Percentiles rank a stretch among this genome's conserved stretches.
Evolutionary conservation across 75 land plant genomes (phyloP).

Genomic region (Cunninghamia lanceolata): DNA sequence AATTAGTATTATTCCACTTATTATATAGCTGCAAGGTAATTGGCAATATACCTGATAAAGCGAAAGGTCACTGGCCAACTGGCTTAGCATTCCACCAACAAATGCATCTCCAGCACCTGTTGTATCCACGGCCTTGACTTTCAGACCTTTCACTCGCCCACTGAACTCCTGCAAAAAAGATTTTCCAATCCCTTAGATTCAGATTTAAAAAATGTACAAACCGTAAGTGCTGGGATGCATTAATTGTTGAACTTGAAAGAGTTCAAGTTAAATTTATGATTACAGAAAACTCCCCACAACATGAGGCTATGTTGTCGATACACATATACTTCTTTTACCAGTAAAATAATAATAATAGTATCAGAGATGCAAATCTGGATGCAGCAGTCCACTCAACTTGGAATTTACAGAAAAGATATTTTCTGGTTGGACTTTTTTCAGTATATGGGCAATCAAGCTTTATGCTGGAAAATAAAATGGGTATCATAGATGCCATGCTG

Average conservation of each 20-base stretch:
- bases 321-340: background rate
- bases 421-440: background rate
- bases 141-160: slow-evolving; percentile 62
- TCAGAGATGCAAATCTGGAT: background rate
- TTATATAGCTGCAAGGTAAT: background rate
- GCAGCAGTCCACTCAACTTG: background rate
- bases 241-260: background rate
- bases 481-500: background rate
- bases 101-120: slow-evolving; percentile 99
- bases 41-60: slow-evolving; percentile 12
- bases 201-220: background rate
- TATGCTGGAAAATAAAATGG: background rate
- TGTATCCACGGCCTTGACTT: slow-evolving; percentile 78
- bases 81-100: slow-evolving; percentile 62
- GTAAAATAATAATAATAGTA: background rate
- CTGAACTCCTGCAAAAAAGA: slow-evolving; percentile 51
- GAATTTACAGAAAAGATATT: background rate
- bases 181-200: slow-evolving; percentile 5
- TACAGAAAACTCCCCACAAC: background rate
- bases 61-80: slow-evolving; percentile 8
- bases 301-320: background rate
- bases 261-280: no score
- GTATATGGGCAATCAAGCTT: background rate
- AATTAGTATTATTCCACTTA: background rate
- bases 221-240: background rate